Base-by-base conservation (phyloP, 2,329 filamentous ascomycete species). In the Colletotrichum sp. region DNA sequence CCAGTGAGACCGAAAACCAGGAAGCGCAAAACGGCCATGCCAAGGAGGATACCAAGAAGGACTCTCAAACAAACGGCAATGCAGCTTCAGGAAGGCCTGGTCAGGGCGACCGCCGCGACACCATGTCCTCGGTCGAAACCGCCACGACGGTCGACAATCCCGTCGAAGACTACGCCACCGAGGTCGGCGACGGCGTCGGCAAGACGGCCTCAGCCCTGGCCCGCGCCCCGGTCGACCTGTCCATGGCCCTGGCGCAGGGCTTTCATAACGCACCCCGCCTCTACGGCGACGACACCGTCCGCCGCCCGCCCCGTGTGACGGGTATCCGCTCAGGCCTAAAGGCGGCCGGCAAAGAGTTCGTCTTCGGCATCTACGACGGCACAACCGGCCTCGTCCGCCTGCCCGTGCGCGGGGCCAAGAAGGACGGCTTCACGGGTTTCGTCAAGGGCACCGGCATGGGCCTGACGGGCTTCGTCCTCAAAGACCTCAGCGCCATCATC, bases 211-310 rank as follows among this genome's bases (percentile, higher is more conserved):
- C 85, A 3, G 90, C 91, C 6, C 83, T 93, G 6, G 87, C 87
- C 8, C 87, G 86, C 76, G 90, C 91, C 0, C 93, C 93, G 0
- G 89, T 93, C 78, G 89, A 93, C 79, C 82, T 94, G 4, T 88
- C 89, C 0, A 84, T 94, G 55, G 91, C 92, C 0, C 81, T 94
- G 3, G 91, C 92, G 2, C 92, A 94, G 80, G 93, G 93, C 2
- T 94, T 94, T 78, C 93, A 94, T 81, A 95, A 95, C 78, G 92
- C 92, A 0, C 93, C 93, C 2, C 89, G 92, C 3, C 86, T 95
- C 0, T 95, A 95, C 78, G 93, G 93, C 16, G 93, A 95, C 79
- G 89, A 91, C 65, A 94, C 93, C 2, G 93, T 95, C 3, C 89
- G 93, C 5, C 88, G 89, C 3, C 91, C 92, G 1, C 88, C 88